Evolutionary conservation across 2,329 filamentous ascomycete species (phyloP), one percentile per base, ranked within the genome.

Genomic region (Monosporascus ibericus): DNA sequence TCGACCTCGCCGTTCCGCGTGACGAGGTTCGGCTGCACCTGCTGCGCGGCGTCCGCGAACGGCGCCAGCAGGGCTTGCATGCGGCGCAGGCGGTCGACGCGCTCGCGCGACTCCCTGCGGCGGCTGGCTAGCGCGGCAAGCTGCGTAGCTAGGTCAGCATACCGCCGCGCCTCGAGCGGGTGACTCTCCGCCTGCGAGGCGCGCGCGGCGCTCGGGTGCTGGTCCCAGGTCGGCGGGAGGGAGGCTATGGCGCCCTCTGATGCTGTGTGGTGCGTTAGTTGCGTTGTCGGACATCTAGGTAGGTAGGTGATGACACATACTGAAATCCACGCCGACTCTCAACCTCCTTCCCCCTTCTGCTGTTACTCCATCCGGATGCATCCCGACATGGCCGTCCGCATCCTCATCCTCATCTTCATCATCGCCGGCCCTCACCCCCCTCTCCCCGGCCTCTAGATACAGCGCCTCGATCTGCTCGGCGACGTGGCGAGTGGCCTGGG

Each of bases 381-480:
- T 27, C 27, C 47, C 52, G 1, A 30, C 58, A 1, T 47, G 49
- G 27, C 69, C 71, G 53, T 70, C 66, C 1, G 55, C 64, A 0
- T 66, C 69, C 9, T 61, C 63, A 48, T 69, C 67, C 44, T 65
- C 70, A 38, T 72, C 72, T 39, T 76, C 70, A 15, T 71, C 70
- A 15, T 71, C 70, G 6, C 68, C 68, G 0, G 52, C 60, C 2
- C 58, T 55, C 14, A 59, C 55, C 1, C 63, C 63, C 18, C 66
- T 64, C 44, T 73, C 72, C 6, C 71, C 76, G 1, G 71, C 70
- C 42, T 73, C 70, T 67, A 78, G 77, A 66, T 89, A 90, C 44
- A 87, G 70, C 47, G 70, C 69, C 67, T 88, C 84, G 42, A 90
- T 82, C 70, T 90, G 86, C 71, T 88, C 85, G 2, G 86, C 85